phyloP scores from a whole-genome alignment of 352 stramenopile species.

The Pythium utonaiense region DNA sequence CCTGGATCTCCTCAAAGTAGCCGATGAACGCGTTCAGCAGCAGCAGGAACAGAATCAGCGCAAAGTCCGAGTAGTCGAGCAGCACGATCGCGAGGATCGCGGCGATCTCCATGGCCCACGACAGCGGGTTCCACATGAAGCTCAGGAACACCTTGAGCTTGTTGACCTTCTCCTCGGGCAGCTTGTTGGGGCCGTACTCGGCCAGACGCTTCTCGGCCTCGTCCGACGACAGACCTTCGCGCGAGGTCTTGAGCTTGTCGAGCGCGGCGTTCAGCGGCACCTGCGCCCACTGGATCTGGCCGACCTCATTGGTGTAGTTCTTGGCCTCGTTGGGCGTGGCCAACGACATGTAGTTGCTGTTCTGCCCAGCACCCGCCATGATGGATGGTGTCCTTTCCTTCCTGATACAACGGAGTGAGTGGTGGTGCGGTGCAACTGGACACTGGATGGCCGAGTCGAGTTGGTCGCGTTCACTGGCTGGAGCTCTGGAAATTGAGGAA shows the following conservation, averaged over 20 bases:
- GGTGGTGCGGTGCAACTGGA: too few relatives aligned
- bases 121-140: constrained; percentile 85
- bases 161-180: constrained; percentile 75
- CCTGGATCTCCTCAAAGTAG: constrained; percentile 84
- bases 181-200: constrained; percentile 80
- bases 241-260: constrained; percentile 76
- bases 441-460: constrained; percentile 1
- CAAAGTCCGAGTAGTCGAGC: constrained; percentile 76
- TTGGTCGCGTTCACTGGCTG: constrained; percentile 13
- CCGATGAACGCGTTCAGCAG: constrained; percentile 73
- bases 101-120: constrained; percentile 78
- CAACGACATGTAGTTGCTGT: constrained; percentile 75
- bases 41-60: constrained; percentile 63
- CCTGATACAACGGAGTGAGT: too few relatives aligned
- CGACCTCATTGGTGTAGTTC: constrained; percentile 77
- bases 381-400: too few relatives aligned
- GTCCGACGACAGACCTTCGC: constrained; percentile 64
- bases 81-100: constrained; percentile 72
- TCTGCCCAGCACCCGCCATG: constrained; percentile 42
- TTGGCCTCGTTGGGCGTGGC: constrained; percentile 73
- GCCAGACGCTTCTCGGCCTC: constrained; percentile 70
- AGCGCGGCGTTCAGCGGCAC: constrained; percentile 76
- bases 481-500: constrained; percentile 67
- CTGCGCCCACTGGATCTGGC: constrained; percentile 70
- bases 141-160: constrained; percentile 73